A percentile compares a stretch with the other conserved stretches of the same genome.
These are phyloP conservation scores for Boletus sensibilis DNA, from an alignment of 768 basidiomycete genomes.

Conservation along the genomic window DNA sequence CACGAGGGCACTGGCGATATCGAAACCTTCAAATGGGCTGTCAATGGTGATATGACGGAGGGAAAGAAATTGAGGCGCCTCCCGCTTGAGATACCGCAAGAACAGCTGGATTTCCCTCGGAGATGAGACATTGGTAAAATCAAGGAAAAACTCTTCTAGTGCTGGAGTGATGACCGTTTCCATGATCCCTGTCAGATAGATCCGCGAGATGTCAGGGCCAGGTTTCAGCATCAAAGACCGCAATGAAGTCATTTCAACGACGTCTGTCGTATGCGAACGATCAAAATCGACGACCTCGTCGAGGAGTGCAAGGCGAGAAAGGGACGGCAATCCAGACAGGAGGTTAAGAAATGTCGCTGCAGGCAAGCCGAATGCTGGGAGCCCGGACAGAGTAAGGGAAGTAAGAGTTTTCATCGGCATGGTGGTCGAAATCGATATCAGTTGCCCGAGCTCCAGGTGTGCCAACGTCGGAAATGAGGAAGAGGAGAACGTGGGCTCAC, in stretches of 20 bases:
- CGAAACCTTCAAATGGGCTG: conserved; percentile 26
- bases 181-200: conserved; percentile 26
- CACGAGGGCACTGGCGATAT: conserved; percentile 23
- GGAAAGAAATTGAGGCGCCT: conserved; percentile 25
- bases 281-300: conserved; percentile 31
- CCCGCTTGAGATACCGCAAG: conserved; percentile 29
- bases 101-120: conserved; percentile 30
- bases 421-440: conserved; percentile 17
- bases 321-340: conserved; percentile 21
- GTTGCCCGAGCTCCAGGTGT: conserved; percentile 23
- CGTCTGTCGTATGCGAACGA: conserved; percentile 2
- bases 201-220: conserved; percentile 28
- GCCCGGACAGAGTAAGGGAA: conserved; percentile 25
- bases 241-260: conserved; percentile 20
- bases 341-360: conserved; percentile 20
- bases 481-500: conserved; percentile 13
- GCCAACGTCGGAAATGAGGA: conserved; percentile 23
- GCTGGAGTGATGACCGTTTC: conserved; percentile 25
- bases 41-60: conserved; percentile 22
- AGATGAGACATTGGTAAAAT: conserved; percentile 27
- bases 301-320: conserved; percentile 25
- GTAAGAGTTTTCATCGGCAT: conserved; percentile 20
- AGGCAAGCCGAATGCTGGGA: conserved; percentile 24
- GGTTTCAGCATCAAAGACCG: conserved; percentile 24
- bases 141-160: conserved; percentile 24